Evolutionary conservation across 371 early-diverging fungal species (phyloP), one percentile per base, ranked within the genome.

Genomic region (Apophysomyces elegans): DNA sequence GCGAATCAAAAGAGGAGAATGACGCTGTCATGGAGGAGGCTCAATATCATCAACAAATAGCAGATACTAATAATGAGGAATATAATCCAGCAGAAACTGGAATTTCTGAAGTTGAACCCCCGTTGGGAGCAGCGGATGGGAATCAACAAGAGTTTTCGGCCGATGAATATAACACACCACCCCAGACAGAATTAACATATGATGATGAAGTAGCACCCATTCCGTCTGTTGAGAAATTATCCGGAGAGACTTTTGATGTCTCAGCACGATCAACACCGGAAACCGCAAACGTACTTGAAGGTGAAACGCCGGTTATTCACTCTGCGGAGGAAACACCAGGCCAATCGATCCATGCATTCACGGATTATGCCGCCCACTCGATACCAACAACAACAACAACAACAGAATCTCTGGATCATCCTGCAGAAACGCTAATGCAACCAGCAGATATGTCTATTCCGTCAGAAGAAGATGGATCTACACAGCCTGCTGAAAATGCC

Each of bases 161-260:
- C 3, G 59, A 59, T 21, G 59, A 59, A 59, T 59, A 59, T 21
- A 39, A 59, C 59, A 59, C 59, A 11, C 59, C 59, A 16, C 59
- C 59, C 11, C 58, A 58, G 37, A 7, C 58, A 35, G 41, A 39
- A 37, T 36, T 38, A 26, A 32, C n/a, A 16, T n/a, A 58, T 9
- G 41, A 38, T 58, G 37, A 58, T 1, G 58, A 37, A 13, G 26
- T 37, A 18, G 18, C 18, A 39, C 16, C 58, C 13, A 11, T 36
- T 37, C 32, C 18, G 13, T 32, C 41, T 37, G 0, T 5, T 26
- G 61, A 61, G 7, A 46, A 37, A 45, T 3, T 21, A 61, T 43
- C 46, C 1, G 36, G 32, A 35, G 8, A 8, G 36, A 13, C 46
- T 5, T 26, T 50, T 50, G 54, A 50, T 45, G 16, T 45, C n/a